These are phyloP conservation scores for Schrenkiella parvula DNA, from an alignment of 345 rosid species.

Conservation along the genomic window DNA sequence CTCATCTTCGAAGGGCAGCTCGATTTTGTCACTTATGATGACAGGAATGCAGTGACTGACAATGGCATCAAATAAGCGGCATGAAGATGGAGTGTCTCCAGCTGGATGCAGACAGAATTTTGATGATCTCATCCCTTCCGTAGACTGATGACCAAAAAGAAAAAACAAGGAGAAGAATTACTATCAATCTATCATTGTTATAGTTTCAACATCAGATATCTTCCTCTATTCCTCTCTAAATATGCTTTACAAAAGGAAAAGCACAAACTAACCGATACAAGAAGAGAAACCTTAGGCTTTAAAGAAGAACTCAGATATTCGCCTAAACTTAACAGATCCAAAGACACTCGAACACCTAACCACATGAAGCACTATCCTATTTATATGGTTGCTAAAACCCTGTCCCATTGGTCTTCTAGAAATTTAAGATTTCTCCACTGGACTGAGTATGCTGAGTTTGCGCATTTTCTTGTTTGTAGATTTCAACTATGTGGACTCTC, in stretches of 20 bases:
- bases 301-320: neutral
- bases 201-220: neutral
- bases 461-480: neutral
- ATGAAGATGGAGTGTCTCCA: slow-evolving; percentile 91
- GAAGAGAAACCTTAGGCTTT: neutral
- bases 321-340: neutral
- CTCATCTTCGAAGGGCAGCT: slow-evolving; percentile 86
- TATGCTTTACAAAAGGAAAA: slow-evolving; percentile 30
- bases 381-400: neutral
- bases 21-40: slow-evolving; percentile 73
- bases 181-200: neutral
- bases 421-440: neutral
- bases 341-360: neutral
- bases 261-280: neutral
- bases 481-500: neutral
- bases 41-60: slow-evolving; percentile 88
- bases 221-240: neutral
- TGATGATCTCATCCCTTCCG: slow-evolving; percentile 77
- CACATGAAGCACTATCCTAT: neutral
- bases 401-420: neutral
- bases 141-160: slow-evolving; percentile 42
- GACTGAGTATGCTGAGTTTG: no score
- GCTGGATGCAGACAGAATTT: slow-evolving; percentile 87
- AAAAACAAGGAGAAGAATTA: neutral
- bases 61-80: slow-evolving; percentile 79